Evolutionary conservation across 495 filamentous ascomycete genomes (phyloP).

Genomic region (Penicillium cosmopolitanum): DNA sequence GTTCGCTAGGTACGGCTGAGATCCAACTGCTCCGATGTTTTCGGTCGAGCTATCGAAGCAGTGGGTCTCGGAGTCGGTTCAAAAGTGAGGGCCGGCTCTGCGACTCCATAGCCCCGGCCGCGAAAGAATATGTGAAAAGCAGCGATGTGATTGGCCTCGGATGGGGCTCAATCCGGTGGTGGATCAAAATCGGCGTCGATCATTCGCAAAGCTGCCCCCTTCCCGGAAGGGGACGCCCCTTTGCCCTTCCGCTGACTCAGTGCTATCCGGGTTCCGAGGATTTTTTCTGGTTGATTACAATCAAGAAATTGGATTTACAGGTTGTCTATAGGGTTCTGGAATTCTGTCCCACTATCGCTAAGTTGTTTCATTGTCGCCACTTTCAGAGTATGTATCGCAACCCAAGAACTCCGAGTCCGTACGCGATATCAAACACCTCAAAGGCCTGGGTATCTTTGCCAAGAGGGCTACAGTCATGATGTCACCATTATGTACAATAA

Average conservation of each 20-base stretch:
- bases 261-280: conserved; percentile 2
- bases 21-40: conserved; percentile 11
- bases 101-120: background rate
- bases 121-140: conserved; percentile 1
- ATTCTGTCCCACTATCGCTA: too few relatives aligned
- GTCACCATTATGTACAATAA: conserved; percentile 4
- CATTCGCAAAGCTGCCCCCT: conserved; percentile 1
- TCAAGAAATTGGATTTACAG: background rate
- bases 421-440: background rate
- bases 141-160: conserved; percentile 4
- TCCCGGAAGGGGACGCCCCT: background rate
- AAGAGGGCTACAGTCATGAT: background rate
- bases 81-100: conserved; percentile 2
- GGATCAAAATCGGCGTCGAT: conserved; percentile 7
- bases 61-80: conserved; percentile 17
- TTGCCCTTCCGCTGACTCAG: conserved; percentile 4
- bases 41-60: conserved; percentile 9
- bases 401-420: background rate
- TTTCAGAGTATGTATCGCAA: background rate
- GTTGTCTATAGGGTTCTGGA: background rate
- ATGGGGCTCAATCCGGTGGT: conserved; percentile 12
- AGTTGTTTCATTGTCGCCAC: too few relatives aligned
- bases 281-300: background rate
- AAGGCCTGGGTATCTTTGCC: background rate
- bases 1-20: conserved; percentile 4